A percentile compares a stretch with the other conserved stretches of the same genome.
Conservation (phyloP, 2,329 filamentous ascomycete species). For the Emergomyces pasteurianus region DNA sequence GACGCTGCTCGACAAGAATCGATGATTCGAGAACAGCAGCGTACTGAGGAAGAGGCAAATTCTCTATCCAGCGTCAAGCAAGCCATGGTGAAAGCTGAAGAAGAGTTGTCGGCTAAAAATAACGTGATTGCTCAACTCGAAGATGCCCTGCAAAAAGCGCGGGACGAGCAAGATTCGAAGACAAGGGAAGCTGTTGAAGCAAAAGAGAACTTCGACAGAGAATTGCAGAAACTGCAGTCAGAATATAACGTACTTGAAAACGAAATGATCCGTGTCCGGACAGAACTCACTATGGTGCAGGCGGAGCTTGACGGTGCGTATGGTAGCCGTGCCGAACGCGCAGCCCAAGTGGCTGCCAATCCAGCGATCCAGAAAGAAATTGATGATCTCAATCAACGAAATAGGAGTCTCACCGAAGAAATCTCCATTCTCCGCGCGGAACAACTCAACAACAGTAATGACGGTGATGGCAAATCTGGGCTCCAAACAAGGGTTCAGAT, state of each 20-base stretch:
- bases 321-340: slow-evolving; percentile 58
- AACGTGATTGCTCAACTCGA: slow-evolving; percentile 13
- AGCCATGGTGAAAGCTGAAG: slow-evolving; percentile 14
- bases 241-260: slow-evolving; percentile 46
- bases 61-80: slow-evolving; percentile 20
- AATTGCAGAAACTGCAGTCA: slow-evolving; percentile 32
- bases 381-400: slow-evolving; percentile 41
- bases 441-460: slow-evolving; percentile 15
- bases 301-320: slow-evolving; percentile 93
- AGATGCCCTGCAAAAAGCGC: slow-evolving; percentile 8
- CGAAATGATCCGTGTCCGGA: slow-evolving; percentile 54
- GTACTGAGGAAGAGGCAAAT: slow-evolving; percentile 19
- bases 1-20: slow-evolving; percentile 28
- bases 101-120: slow-evolving; percentile 14
- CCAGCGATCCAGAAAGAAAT: slow-evolving; percentile 49
- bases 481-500: slow-evolving; percentile 39
- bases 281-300: slow-evolving; percentile 77
- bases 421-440: slow-evolving; percentile 32
- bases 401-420: slow-evolving; percentile 36
- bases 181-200: neutral
- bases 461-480: slow-evolving; percentile 12
- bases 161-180: neutral
- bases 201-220: slow-evolving; percentile 23
- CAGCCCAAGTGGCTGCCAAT: slow-evolving; percentile 51
- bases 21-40: slow-evolving; percentile 23